These are phyloP conservation scores for Samsoniella hepiali DNA, from an alignment of 2,329 filamentous ascomycete species.

Conservation along the genomic window DNA sequence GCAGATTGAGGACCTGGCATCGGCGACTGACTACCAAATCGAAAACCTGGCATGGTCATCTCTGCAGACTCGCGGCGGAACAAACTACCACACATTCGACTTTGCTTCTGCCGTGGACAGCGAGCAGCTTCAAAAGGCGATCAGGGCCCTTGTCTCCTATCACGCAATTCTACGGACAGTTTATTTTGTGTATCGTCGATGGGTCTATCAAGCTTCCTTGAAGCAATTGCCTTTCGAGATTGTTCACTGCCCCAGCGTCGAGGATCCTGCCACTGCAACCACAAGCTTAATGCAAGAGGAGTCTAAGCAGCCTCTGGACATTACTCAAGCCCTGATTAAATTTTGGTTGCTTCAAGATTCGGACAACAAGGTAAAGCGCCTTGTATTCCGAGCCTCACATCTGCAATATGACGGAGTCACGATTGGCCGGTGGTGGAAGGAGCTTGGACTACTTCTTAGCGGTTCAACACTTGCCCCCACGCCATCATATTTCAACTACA, in stretches of 20 bases:
- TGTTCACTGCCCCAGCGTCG: not conserved
- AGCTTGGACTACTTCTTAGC: not conserved
- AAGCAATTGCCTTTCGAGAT: constrained; percentile 5
- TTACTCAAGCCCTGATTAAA: not conserved
- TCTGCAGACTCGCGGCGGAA: constrained; percentile 12
- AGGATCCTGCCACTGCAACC: not conserved
- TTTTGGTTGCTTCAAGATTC: not conserved
- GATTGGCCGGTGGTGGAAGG: constrained; percentile 7
- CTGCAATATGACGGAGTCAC: constrained; percentile 14
- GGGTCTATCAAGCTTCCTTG: constrained; percentile 2
- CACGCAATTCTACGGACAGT: constrained; percentile 12
- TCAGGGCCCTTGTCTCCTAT: not conserved
- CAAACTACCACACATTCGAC: constrained; percentile 13
- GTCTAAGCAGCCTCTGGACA: not conserved
- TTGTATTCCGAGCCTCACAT: constrained; percentile 14
- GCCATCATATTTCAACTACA: constrained; percentile 3
- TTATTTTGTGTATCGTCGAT: constrained; percentile 1
- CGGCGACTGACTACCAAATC: constrained; percentile 14
- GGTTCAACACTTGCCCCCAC: not conserved
- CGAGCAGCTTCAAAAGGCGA: not conserved
- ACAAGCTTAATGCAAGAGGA: not conserved
- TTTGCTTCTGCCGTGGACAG: not conserved
- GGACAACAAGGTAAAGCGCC: not conserved
- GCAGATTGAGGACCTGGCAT: not conserved
- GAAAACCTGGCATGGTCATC: constrained; percentile 16